A percentile compares a stretch with the other conserved stretches of the same genome.
Conservation (phyloP, 2,329 filamentous ascomycete species). For the Cladorrhinum sp. region DNA sequence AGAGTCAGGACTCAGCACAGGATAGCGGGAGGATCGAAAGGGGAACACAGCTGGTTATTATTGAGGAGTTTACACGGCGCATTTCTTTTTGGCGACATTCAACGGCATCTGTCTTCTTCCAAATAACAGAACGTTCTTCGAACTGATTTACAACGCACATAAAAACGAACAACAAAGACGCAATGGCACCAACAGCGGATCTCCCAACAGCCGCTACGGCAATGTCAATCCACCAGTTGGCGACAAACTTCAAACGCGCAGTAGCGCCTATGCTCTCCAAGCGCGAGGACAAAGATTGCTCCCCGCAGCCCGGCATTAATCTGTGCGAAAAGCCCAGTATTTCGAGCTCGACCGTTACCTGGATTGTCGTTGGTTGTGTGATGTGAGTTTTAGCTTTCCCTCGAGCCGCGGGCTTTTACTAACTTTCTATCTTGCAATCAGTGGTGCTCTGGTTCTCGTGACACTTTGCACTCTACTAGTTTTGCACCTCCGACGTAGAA, state of each 20-base stretch:
- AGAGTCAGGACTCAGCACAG: background rate
- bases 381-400: constrained; percentile 16
- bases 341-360: constrained; percentile 20
- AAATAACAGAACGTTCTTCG: background rate
- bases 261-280: constrained; percentile 12
- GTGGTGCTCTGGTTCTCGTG: constrained; percentile 18
- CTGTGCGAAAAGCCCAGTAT: constrained; percentile 26
- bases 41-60: background rate
- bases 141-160: background rate
- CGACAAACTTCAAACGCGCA: constrained; percentile 15
- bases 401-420: background rate
- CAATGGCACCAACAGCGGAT: constrained; percentile 3
- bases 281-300: constrained; percentile 20
- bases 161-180: background rate
- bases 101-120: background rate
- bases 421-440: constrained; percentile 1
- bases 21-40: background rate
- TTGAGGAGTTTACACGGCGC: background rate
- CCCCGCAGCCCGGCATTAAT: constrained; percentile 16
- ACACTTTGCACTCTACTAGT: constrained; percentile 18
- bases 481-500: constrained; percentile 23
- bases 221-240: background rate
- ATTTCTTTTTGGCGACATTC: background rate
- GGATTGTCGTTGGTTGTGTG: constrained; percentile 24
- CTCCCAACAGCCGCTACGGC: background rate